Conservation (phyloP, 139 green algal species). For the Coelastrella sp. region DNA sequence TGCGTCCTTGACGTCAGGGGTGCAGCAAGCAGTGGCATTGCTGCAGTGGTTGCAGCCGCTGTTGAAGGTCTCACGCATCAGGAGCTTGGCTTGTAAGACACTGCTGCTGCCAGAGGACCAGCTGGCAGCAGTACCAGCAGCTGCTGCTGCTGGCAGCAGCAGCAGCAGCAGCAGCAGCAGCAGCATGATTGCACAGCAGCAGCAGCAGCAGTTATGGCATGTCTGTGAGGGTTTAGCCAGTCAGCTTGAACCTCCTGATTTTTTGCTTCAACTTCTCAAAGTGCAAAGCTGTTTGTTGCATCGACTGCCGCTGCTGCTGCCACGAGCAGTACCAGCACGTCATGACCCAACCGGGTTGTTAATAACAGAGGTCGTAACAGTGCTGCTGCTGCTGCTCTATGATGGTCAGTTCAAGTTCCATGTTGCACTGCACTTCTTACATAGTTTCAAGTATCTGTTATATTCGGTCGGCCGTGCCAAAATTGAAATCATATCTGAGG, state of each 20-base stretch:
- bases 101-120: constrained; percentile 12
- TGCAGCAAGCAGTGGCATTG: not conserved
- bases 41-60: constrained; percentile 29
- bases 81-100: constrained; percentile 9
- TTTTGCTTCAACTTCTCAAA: no score
- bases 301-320: constrained; percentile 47
- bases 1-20: not conserved
- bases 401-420: constrained; percentile 63
- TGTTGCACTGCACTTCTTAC: constrained; percentile 45
- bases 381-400: constrained; percentile 74
- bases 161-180: not conserved
- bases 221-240: not conserved
- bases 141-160: not conserved
- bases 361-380: constrained; percentile 52
- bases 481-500: constrained; percentile 16
- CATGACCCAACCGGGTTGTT: not conserved
- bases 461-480: constrained; percentile 10
- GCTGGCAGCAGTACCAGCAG: constrained; percentile 37
- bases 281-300: constrained; percentile 46
- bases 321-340: not conserved
- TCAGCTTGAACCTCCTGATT: not conserved
- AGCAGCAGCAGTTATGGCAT: constrained; percentile 40
- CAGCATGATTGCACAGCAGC: not conserved
- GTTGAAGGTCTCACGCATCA: not conserved
- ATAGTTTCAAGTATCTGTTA: constrained; percentile 43